A percentile compares a stretch with the other conserved stretches of the same genome.
phyloP scores from a whole-genome alignment of 2,329 filamentous ascomycete species.

The Sclerotinia sclerotiorum region DNA sequence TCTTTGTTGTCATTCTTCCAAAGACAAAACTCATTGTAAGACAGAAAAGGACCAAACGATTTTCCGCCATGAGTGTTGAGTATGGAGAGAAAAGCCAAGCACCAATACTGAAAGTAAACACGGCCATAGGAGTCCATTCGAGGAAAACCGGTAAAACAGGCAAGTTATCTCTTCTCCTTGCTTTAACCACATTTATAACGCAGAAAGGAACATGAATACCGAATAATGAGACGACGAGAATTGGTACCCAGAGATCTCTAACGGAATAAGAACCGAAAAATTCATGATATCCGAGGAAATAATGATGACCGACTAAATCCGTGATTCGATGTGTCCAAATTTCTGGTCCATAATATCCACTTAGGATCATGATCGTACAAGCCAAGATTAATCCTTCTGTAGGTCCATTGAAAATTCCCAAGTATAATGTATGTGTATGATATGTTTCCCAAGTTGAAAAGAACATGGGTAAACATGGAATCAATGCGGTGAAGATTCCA shows the following conservation, averaged over 20 bases:
- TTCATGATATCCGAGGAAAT: slow-evolving; percentile 53
- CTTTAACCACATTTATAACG: slow-evolving; percentile 78
- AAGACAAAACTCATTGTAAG: slow-evolving; percentile 96
- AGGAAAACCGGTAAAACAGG: slow-evolving; percentile 81
- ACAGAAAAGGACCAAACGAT: slow-evolving; percentile 89
- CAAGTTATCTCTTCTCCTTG: slow-evolving; percentile 68
- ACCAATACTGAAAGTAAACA: slow-evolving; percentile 72
- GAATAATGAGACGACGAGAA: slow-evolving; percentile 65
- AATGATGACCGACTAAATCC: slow-evolving; percentile 61
- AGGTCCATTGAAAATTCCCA: slow-evolving; percentile 95
- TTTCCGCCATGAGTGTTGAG: slow-evolving; percentile 76
- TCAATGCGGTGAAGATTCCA: slow-evolving; percentile 86
- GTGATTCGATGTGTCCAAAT: slow-evolving; percentile 81
- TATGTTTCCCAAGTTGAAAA: slow-evolving; percentile 99
- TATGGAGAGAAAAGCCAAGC: slow-evolving; percentile 90
- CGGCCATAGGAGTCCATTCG: slow-evolving; percentile 88
- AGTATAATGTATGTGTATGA: slow-evolving; percentile 94
- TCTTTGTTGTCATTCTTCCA: slow-evolving; percentile 97
- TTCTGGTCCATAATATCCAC: slow-evolving; percentile 81
- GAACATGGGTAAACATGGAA: slow-evolving; percentile 96
- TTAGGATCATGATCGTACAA: slow-evolving; percentile 79
- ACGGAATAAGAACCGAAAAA: slow-evolving; percentile 71
- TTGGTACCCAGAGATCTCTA: slow-evolving; percentile 81
- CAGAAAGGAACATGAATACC: slow-evolving; percentile 83
- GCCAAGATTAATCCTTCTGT: slow-evolving; percentile 94